Percentiles rank a stretch among this genome's conserved stretches.
phyloP scores from a whole-genome alignment of 495 filamentous ascomycete species.

The Tetracladium marchalianum region DNA sequence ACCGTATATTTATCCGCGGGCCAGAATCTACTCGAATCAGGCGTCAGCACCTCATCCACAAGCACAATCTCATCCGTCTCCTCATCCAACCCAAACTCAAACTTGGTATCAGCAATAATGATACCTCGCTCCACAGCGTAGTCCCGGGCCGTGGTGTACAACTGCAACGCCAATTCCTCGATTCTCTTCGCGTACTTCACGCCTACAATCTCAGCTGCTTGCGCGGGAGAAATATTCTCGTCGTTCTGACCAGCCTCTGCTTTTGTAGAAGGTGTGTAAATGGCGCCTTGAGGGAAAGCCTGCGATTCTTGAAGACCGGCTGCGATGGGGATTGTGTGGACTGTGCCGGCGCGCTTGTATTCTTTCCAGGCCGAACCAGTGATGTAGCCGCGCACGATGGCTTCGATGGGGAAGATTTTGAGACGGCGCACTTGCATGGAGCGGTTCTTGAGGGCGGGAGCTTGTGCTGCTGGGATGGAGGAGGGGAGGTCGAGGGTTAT shows the following conservation, averaged over 20 bases:
- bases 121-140: conserved; percentile 75
- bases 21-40: conserved; percentile 87
- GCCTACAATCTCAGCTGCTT: conserved; percentile 63
- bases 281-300: conserved; percentile 55
- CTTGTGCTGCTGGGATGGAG: conserved; percentile 36
- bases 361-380: conserved; percentile 89
- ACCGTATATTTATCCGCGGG: conserved; percentile 58
- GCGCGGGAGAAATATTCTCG: conserved; percentile 76
- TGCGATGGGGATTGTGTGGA: conserved; percentile 65
- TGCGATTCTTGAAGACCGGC: conserved; percentile 63
- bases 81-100: conserved; percentile 68
- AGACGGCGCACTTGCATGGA: conserved; percentile 77
- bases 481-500: conserved; percentile 57
- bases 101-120: conserved; percentile 86
- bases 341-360: conserved; percentile 62
- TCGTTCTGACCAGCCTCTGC: conserved; percentile 76
- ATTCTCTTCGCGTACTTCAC: conserved; percentile 64
- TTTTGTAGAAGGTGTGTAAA: conserved; percentile 90
- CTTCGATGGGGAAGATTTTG: conserved; percentile 79
- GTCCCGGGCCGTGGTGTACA: conserved; percentile 64
- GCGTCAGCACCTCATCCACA: conserved; percentile 85
- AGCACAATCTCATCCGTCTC: conserved; percentile 68
- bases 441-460: conserved; percentile 49
- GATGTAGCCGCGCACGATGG: conserved; percentile 87
- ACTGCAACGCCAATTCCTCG: conserved; percentile 55